These are phyloP conservation scores for Suillus subalutaceus DNA, from an alignment of 768 basidiomycete species.

Conservation along the genomic window DNA sequence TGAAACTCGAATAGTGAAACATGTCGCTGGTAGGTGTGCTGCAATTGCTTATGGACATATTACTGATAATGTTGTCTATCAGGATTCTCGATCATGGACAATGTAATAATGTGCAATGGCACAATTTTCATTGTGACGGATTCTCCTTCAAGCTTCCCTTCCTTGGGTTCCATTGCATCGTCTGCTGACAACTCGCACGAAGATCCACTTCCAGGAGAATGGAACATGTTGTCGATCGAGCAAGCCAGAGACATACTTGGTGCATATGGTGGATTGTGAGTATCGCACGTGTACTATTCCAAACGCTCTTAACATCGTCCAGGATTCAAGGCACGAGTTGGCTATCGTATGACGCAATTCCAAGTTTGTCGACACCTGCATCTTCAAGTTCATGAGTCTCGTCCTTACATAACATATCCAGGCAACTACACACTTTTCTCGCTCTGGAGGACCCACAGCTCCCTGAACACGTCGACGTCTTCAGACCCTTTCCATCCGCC, in stretches of 20 bases:
- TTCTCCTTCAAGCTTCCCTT: conserved; percentile 61
- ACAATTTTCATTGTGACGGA: conserved; percentile 78
- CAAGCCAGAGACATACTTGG: conserved; percentile 56
- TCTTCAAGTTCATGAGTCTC: conserved; percentile 1
- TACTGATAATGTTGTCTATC: conserved; percentile 12
- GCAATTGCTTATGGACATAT: neutral
- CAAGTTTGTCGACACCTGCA: conserved; percentile 43
- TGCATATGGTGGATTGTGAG: conserved; percentile 54
- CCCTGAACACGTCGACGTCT: conserved; percentile 52
- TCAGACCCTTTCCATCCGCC: conserved; percentile 61
- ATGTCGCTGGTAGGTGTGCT: conserved; percentile 59
- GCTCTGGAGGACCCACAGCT: conserved; percentile 76
- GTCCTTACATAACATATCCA: conserved; percentile 14
- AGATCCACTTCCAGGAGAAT: conserved; percentile 51
- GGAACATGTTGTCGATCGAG: conserved; percentile 58
- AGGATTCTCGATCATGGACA: conserved; percentile 88
- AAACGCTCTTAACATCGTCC: neutral
- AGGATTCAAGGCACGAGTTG: conserved; percentile 74
- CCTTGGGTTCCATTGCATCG: conserved; percentile 51
- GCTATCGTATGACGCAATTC: conserved; percentile 56
- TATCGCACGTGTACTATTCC: conserved; percentile 21
- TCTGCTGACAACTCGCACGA: conserved; percentile 37
- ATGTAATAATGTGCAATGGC: conserved; percentile 73
- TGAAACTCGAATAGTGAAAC: conserved; percentile 56
- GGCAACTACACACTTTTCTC: conserved; percentile 77